Conservation (phyloP, 2,329 filamentous ascomycete genomes). For the Plenodomus biglobosus region DNA sequence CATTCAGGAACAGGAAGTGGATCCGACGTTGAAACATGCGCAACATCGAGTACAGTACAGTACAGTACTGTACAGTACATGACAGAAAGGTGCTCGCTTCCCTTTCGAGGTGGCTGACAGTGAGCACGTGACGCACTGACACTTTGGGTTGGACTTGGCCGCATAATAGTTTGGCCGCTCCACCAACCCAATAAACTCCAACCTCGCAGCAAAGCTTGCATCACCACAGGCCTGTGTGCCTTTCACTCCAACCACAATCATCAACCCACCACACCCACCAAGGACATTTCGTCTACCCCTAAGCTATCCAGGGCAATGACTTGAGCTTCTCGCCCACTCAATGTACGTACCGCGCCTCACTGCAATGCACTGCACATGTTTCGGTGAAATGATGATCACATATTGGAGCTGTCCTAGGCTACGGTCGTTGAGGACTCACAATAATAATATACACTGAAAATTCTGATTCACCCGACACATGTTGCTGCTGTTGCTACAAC, state of each 20-base stretch:
- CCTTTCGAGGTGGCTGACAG: too few species aligned
- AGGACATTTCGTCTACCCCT: constrained; percentile 1
- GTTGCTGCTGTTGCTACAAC: constrained; percentile 2
- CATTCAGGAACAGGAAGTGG: constrained; percentile 28
- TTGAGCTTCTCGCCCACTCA: background rate
- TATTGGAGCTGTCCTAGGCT: constrained; percentile 78
- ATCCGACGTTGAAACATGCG: too few species aligned
- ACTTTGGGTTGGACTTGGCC: constrained; percentile 6
- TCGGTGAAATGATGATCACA: constrained; percentile 57
- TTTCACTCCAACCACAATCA: constrained; percentile 3
- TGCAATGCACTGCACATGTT: constrained; percentile 2
- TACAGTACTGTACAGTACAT: constrained; percentile 3
- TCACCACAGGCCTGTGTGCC: constrained; percentile 15
- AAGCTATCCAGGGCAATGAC: constrained; percentile 6
- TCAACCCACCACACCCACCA: constrained; percentile 1
- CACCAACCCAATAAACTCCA: constrained; percentile 5
- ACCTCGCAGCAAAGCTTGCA: constrained; percentile 10
- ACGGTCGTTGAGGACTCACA: constrained; percentile 55
- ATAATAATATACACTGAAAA: constrained; percentile 47
- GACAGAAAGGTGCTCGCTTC: too few species aligned
- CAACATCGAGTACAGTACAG: too few species aligned
- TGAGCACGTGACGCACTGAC: background rate
- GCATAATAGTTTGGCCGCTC: constrained; percentile 6
- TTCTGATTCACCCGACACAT: constrained; percentile 37
- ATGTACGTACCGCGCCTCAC: constrained; percentile 16